These are phyloP conservation scores for Apium graveolens DNA, from an alignment of 129 eudicot genomes.

Conservation along the genomic window DNA sequence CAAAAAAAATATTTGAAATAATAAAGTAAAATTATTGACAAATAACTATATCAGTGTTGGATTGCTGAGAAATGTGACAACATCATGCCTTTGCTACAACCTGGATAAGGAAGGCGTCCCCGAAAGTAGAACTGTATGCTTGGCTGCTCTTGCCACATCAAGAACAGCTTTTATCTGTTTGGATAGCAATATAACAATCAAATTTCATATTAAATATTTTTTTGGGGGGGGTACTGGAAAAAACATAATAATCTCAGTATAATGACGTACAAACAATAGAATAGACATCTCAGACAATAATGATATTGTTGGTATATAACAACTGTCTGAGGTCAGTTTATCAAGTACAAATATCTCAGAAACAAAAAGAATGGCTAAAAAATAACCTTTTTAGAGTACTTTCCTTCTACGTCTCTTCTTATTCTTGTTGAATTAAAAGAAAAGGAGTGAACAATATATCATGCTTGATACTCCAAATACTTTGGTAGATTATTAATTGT, in stretches of 20 bases:
- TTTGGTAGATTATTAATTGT: neutral
- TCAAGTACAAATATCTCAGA: neutral
- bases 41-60: neutral
- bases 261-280: neutral
- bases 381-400: neutral
- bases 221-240: neutral
- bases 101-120: slow-evolving; percentile 99
- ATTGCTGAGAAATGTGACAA: slow-evolving; percentile 12
- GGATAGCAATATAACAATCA: slow-evolving; percentile 15
- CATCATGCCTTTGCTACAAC: slow-evolving; percentile 35
- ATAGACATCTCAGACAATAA: neutral
- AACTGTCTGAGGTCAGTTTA: neutral
- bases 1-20: slow-evolving; percentile 7
- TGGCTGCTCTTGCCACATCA: slow-evolving; percentile 67
- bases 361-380: too few species aligned
- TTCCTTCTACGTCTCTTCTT: neutral
- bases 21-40: neutral
- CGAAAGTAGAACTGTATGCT: slow-evolving; percentile 67
- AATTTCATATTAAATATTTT: neutral
- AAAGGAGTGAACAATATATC: neutral
- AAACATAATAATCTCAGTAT: neutral
- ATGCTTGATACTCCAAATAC: neutral
- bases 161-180: slow-evolving; percentile 68
- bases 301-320: neutral
- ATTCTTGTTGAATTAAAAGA: neutral